Base-by-base conservation (phyloP, 2,329 filamentous ascomycete genomes). In the Stachybotrys chlorohalonatus region DNA sequence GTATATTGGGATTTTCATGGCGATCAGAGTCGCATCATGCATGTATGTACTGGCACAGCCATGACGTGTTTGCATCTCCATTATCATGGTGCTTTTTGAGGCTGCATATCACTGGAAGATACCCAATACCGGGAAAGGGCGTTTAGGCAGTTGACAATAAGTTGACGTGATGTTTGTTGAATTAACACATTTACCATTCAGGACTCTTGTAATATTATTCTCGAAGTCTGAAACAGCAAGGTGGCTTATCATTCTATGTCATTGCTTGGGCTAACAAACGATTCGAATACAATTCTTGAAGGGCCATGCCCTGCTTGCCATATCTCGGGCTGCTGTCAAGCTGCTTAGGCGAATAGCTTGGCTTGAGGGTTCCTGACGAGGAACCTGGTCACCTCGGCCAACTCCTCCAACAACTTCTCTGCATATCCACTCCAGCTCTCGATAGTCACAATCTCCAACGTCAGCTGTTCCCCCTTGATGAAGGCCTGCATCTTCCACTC, bases 401-500 rank as follows among this genome's bases (percentile, higher is more conserved):
- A 60, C 52, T 82, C 78, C 17, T 74, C 71, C 52, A 86, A 62
- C 54, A 84, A 62, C 11, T 72, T 73, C 49, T 70, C 67, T 1
- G 81, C 82, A 52, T 81, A 75, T 0, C 65, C 70, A 11, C 69
- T 71, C 79, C 81, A 84, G 51, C 75, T 78, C 63, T 80, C 70
- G 59, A 82, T 79, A 2, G 81, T 84, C 17, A 85, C 80, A 63
- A 85, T 75, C 70, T 84, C 82, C 52, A 85, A 68, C 51, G 75
- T 77, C 64, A 80, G 66, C 63, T 66, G 70, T 56, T 77, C 79
- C 6, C 75, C 79, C 52, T 70, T 74, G 32, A 77, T 75, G 68
- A 79, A 87, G 24, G 75, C 82, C 73, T 86, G 81, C 46, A 84
- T 74, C 72, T 85, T 83, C 72, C 82, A 83, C 63, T 77, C 78